Evolutionary conservation across 2,329 filamentous ascomycete species (phyloP).

Genomic region (Xylaria polymorpha): DNA sequence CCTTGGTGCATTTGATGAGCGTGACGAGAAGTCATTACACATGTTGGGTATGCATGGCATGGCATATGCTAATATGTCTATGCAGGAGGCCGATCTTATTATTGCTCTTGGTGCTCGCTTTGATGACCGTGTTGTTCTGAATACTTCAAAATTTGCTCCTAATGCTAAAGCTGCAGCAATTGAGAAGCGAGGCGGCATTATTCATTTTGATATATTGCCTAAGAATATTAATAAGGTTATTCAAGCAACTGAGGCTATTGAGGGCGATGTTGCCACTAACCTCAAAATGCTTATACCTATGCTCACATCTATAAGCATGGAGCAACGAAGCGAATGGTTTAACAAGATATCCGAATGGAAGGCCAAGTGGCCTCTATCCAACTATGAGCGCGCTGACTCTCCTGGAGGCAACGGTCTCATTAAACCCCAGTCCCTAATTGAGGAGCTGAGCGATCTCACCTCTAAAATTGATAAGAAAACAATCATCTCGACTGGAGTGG

Average conservation of each 20-base stretch:
- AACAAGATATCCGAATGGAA: constrained; percentile 73
- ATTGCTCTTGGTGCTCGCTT: constrained; percentile 53
- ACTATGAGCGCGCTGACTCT: constrained; percentile 79
- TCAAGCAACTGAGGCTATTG: constrained; percentile 93
- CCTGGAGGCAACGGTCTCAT: constrained; percentile 68
- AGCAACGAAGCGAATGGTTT: constrained; percentile 85
- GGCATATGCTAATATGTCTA: neutral
- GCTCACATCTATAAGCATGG: constrained; percentile 11
- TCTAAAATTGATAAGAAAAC: constrained; percentile 73
- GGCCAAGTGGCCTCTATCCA: constrained; percentile 74
- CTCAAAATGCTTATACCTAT: constrained; percentile 21
- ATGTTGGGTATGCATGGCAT: constrained; percentile 11
- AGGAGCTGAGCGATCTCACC: constrained; percentile 88
- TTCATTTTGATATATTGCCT: constrained; percentile 99
- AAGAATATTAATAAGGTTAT: constrained; percentile 99
- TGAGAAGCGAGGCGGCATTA: constrained; percentile 89
- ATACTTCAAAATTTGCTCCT: constrained; percentile 87
- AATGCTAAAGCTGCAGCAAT: constrained; percentile 86
- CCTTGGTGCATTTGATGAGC: constrained; percentile 2
- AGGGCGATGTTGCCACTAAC: constrained; percentile 67
- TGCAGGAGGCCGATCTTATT: constrained; percentile 1
- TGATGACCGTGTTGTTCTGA: constrained; percentile 92
- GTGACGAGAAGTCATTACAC: neutral
- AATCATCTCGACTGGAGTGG: constrained; percentile 92
- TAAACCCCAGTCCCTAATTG: constrained; percentile 93